Evolutionary conservation across 495 filamentous ascomycete genomes (phyloP).

Genomic region (Astrothelium macrocarpum): DNA sequence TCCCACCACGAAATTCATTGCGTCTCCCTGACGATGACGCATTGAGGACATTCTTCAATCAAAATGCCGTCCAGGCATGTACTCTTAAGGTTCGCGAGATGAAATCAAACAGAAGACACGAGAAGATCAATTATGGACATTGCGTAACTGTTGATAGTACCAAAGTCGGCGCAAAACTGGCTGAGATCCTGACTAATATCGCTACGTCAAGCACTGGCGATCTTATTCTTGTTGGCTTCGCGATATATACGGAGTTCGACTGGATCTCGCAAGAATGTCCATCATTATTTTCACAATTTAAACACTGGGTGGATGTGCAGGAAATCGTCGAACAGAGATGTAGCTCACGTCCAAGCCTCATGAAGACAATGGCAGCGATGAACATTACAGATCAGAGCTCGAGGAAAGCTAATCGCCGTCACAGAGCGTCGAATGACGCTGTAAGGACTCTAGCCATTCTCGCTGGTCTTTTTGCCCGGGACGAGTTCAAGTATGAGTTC

Average conservation of each 20-base stretch:
- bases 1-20: neutral
- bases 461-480: neutral
- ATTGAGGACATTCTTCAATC: neutral
- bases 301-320: neutral
- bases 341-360: neutral
- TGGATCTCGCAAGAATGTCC: neutral
- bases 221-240: neutral
- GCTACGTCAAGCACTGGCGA: neutral
- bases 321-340: constrained; percentile 2
- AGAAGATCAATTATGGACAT: neutral
- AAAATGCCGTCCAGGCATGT: neutral
- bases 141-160: neutral
- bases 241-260: neutral
- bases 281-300: neutral
- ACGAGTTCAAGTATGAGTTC: neutral
- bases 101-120: neutral
- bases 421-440: neutral
- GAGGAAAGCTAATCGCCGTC: neutral
- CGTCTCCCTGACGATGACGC: neutral
- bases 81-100: neutral
- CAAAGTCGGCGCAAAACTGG: neutral
- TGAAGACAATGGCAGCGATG: neutral
- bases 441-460: neutral
- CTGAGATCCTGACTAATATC: neutral
- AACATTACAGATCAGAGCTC: neutral